Base-by-base conservation (phyloP, 129 eudicot species). In the Heracleum sosnowskyi region DNA sequence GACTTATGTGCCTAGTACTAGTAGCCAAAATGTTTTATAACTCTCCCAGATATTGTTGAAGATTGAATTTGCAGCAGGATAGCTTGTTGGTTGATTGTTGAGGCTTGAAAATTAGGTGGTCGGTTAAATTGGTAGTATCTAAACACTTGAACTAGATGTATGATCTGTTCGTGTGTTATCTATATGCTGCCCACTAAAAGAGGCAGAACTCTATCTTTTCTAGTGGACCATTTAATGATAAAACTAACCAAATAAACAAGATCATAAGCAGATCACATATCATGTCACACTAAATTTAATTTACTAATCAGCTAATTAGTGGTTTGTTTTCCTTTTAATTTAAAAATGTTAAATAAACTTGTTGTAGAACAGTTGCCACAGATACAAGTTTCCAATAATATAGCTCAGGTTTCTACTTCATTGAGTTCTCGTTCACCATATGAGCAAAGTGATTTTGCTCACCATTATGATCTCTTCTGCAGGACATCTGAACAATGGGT, bases 401-500 rank as follows among this genome's bases (percentile, higher is more conserved):
- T 1, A 18, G 3, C 6, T 6, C 26, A 20, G 26, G 10, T 20
- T 62, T 62, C 3, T 62, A 62, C 15, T 2, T 28, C 8, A 62
- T 26, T 62, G 16, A 62, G 35, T 24, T 60, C 3, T 60, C 1
- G 5, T 22, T 26, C 6, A 26, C 69, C 17, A 26, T 26, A 12
- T 28, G 18, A 63, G 36, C 70, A 63, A 29, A 15, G 70, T 55
- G 12, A 63, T 11, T 63, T 10, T 28, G 57, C 37, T 73, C 57
- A 73, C 37, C 17, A 5, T 11, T 40, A 12, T 26, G 11, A 40
- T 24, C 12, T 55, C 13, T 73, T 73, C 36, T 73, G 39, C 76
- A 73, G 75, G 75, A 39, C 75, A 11, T 17, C 11, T 70, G 20
- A 39, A 70, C 24, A 36, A 85, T 85, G 88, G 88, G 89, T 13